Base-by-base conservation (phyloP, 2,329 filamentous ascomycete genomes). In the Beauveria sp. region DNA sequence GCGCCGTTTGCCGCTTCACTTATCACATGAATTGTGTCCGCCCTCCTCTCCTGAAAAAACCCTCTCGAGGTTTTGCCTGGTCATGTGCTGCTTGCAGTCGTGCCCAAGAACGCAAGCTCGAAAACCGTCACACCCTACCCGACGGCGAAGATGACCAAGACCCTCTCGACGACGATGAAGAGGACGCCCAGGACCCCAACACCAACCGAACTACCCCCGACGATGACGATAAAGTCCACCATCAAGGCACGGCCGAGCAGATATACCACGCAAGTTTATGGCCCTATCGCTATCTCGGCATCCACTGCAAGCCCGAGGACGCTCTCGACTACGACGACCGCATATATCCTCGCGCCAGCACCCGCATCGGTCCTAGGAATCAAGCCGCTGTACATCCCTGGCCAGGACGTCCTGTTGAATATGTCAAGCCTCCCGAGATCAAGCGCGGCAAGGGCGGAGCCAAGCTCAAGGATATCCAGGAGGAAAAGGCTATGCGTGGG, bases 1-100 rank as follows among this genome's bases (percentile, higher is more conserved):
- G 94, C 74, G 94, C 93, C 50, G 92, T 97, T 60, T 99, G 94
- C 75, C 85, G 88, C 71, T 88, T 92, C 73, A 97, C 93, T 16
- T 99, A 97, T 76, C 94, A 99, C 78, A 97, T 99, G 93, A 91
- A 92, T 70, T 99, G 94, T 73, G 94, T 99, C 61, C 88, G 89
- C 63, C 94, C 94, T 46, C 91, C 92, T 43, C 76, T 99, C 64
- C 82, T 92, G 58, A 99, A 97, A 75, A 99, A 99, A 75, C 94
- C 94, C 22, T 96, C 93, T 52, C 88, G 94, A 74, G 94, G 94
- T 44, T 99, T 99, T 76, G 94, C 92, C 5, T 99, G 94, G 94
- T 93, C 94, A 34, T 99, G 94, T 74, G 94, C 91, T 59, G 89
- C 93, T 62, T 99, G 94, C 75, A 97, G 92, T 73, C 88, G 93